Base-by-base conservation (phyloP, 2,329 filamentous ascomycete genomes). In the Huntiella omanensis region DNA sequence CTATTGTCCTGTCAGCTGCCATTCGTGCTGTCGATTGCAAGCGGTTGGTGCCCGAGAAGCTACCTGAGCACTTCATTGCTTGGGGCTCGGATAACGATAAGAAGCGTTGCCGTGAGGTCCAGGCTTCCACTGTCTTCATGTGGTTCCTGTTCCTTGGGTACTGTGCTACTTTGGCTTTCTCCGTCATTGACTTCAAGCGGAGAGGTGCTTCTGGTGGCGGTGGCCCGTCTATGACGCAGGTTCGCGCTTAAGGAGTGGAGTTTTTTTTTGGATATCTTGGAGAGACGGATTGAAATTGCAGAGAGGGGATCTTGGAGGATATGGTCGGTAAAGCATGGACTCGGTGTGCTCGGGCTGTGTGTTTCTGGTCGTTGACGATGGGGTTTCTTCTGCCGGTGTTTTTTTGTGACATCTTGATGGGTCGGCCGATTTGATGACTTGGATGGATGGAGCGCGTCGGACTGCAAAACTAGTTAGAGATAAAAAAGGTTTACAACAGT, bases 141-240 rank as follows among this genome's bases (percentile, higher is more conserved):
- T 88, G 80, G 80, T 86, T 87, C 63, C 70, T 83, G 42, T 83
- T 79, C 59, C 69, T 64, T 35, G 66, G 70, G 19, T 81, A 79
- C 56, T 62, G 66, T 22, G 75, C 65, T 3, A 68, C 69, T 36
- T 58, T 76, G 39, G 64, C 73, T 56, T 68, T 82, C 52, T 62
- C 69, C 47, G 59, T 75, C 55, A 62, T 64, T 50, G 67, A 69
- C 49, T 66, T 69, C 54, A 66, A 70, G 40, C 68, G 74, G 36
- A 62, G 67, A 46, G 59, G 61, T 48, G 43, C 57, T 37, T 61
- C 63, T 45, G 64, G 67, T 12, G 60, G 64, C 51, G 59, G 60
- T 37, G 62, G 60, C 19, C 71, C 72, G 45, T 66, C 59, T 54
- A 76, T 76, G 72, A 68, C 69, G 46, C 72, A 76, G 61, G 65